Evolutionary conservation across 2,329 filamentous ascomycete genomes (phyloP).

Genomic region (Stachybotrys chlorohalonatus): DNA sequence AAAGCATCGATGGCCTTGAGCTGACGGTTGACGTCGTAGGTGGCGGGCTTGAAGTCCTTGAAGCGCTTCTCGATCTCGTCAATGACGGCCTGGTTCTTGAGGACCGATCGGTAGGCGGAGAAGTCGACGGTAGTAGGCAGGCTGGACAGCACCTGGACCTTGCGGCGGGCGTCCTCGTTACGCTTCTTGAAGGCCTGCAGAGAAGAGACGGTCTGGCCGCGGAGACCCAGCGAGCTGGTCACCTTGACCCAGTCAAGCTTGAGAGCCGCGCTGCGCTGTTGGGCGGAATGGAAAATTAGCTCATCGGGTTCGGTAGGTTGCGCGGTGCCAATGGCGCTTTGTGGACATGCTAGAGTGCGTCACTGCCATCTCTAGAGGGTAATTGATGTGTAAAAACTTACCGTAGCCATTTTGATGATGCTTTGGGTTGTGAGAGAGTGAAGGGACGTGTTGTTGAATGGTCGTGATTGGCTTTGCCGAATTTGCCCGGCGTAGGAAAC

Average conservation of each 20-base stretch:
- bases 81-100: slow-evolving; percentile 94
- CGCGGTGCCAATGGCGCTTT: slow-evolving; percentile 9
- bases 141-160: slow-evolving; percentile 76
- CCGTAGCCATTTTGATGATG: slow-evolving; percentile 58
- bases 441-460: slow-evolving; percentile 38
- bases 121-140: slow-evolving; percentile 87
- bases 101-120: slow-evolving; percentile 75
- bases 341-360: slow-evolving; percentile 6
- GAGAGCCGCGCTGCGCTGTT: slow-evolving; percentile 90
- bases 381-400: slow-evolving; percentile 36
- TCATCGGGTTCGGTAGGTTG: slow-evolving; percentile 22
- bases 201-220: slow-evolving; percentile 83
- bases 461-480: slow-evolving; percentile 38
- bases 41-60: slow-evolving; percentile 79
- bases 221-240: slow-evolving; percentile 86
- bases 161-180: slow-evolving; percentile 97
- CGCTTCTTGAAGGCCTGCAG: slow-evolving; percentile 98
- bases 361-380: neutral
- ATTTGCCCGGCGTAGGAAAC: slow-evolving; percentile 23
- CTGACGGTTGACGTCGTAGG: slow-evolving; percentile 89
- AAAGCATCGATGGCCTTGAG: slow-evolving; percentile 98
- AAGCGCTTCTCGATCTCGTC: slow-evolving; percentile 98
- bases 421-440: slow-evolving; percentile 36
- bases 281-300: slow-evolving; percentile 40
- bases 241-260: slow-evolving; percentile 99